Percentiles rank a stretch among this genome's conserved stretches.
phyloP scores from a whole-genome alignment of 495 filamentous ascomycete species.

The Tuber calosporum region DNA sequence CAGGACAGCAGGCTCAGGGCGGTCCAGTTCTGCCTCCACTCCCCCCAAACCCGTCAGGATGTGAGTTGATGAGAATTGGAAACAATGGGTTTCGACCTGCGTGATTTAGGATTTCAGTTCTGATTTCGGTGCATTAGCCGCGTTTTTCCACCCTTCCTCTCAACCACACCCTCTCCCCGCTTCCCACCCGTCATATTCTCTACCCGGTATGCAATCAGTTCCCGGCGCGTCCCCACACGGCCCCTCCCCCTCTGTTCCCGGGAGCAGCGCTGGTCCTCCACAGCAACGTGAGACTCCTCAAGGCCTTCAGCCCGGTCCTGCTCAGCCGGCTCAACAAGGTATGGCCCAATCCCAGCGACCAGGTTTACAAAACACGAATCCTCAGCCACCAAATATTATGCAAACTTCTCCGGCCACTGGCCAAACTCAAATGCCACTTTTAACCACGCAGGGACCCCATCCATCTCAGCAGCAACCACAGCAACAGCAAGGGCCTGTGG shows the following conservation, averaged over 20 bases:
- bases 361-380: constrained; percentile 15
- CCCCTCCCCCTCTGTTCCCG: constrained; percentile 7
- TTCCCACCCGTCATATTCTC: constrained; percentile 30
- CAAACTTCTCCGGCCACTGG: constrained; percentile 27
- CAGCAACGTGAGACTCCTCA: constrained; percentile 31
- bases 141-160: constrained; percentile 30
- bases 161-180: constrained; percentile 33
- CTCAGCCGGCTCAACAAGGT: constrained; percentile 25
- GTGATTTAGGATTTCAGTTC: neutral
- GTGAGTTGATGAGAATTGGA: constrained; percentile 23
- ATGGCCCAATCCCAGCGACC: constrained; percentile 23
- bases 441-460: constrained; percentile 31
- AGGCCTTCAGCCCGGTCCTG: constrained; percentile 17
- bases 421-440: constrained; percentile 31
- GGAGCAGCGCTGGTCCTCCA: constrained; percentile 20
- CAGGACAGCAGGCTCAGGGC: constrained; percentile 18
- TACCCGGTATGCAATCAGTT: constrained; percentile 31
- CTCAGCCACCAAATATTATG: constrained; percentile 10
- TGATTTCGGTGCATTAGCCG: constrained; percentile 16
- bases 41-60: constrained; percentile 26
- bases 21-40: constrained; percentile 36
- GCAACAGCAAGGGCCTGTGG: constrained; percentile 23
- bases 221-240: constrained; percentile 20
- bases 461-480: constrained; percentile 26
- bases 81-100: neutral